Base-by-base conservation (phyloP, 106 monocot genomes). In the Acanthochlamys bracteata region DNA sequence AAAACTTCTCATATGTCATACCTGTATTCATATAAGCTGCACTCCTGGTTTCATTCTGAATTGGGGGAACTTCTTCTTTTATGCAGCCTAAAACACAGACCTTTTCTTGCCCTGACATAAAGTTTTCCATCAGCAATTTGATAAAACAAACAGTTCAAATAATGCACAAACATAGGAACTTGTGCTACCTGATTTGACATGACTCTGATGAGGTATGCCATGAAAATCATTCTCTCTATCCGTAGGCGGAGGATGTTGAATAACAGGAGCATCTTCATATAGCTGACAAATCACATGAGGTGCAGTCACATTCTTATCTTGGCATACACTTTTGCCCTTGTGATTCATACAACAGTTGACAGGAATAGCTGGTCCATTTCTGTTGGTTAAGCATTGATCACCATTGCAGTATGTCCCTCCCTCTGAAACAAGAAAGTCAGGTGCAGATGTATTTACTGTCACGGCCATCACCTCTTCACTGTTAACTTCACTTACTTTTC, bases 371-470 rank as follows among this genome's bases (percentile, higher is more conserved):
- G 24, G 4, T 14, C 25, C 27, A 53, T 25, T 41, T 45, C 76
- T 60, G 33, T 17, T 53, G 11, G 21, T 13, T 16, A 55, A 39
- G 2, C 59, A 17, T 33, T 66, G 59, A 49, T 59, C n/a, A 21
- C 59, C 47, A 59, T 51, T 45, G 54, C 55, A 42, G 68, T 55
- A 55, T 42, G 62, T 39, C 8, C 60, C 61, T 24, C 68, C 40
- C 45, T 43, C 42, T 63, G 62, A 41, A 15, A 55, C 27, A 25
- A 61, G 21, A 46, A 63, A 63, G 23, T 45, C 45, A 42, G 10
- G 39, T 25, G 49, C 49, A 49, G 49, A 49, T 49, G 17, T 49
- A 49, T 49, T 17, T 17, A 49, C 49, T 49, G 15, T 9, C 49
- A 49, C 10, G 49, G 26, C 12, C 41, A 63, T 20, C 42, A 63